Base-by-base conservation (phyloP, 345 rosid genomes). In the Ricinus communis region DNA sequence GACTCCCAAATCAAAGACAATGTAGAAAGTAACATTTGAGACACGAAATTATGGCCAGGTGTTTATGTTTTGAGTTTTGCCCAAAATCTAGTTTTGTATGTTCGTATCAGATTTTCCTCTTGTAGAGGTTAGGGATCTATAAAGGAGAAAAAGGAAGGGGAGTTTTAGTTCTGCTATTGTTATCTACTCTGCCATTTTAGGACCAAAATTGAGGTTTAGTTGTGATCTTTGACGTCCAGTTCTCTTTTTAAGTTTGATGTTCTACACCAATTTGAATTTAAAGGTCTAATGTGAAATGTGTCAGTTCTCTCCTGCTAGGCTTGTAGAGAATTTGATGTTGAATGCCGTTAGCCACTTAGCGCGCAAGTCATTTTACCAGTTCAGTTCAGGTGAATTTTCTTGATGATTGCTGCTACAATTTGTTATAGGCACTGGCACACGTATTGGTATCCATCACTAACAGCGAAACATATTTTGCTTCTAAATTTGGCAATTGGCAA, bases 1-100 rank as follows among this genome's bases (percentile, higher is more conserved):
- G 88, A 51, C 76, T 52, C 87, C 81, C 21, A 90, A 90, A 60
- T n/a, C 88, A 24, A 90, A 90, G 81, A 62, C 88, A 31, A 49
- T 3, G 43, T 75, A 36, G 31, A 53, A 31, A 12, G 49, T 19
- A 38, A 66, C 7, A 4, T 21, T 18, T 24, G 54, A 64, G 27
- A 40, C 24, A 6, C 6, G n/a, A 28, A 10, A 6, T 27, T 71
- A 45, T 18, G 33, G 36, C 31, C 21, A 21, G 66, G 22, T 38
- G 47, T 33, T 30, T 33, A 36, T 63, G 36, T 59, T 45, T 65
- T 15, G 57, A 55, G 22, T 22, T 66, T 24, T 36, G 66, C 22
- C 8, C 25, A 25, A 55, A 22, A 54, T 51, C 65, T 75, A 53
- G 69, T 75, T 59, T 75, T 69, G 58, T 61, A 69, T 54, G 58